Conservation (phyloP, 805 yeast species). For the Yarrowia hollandica region DNA sequence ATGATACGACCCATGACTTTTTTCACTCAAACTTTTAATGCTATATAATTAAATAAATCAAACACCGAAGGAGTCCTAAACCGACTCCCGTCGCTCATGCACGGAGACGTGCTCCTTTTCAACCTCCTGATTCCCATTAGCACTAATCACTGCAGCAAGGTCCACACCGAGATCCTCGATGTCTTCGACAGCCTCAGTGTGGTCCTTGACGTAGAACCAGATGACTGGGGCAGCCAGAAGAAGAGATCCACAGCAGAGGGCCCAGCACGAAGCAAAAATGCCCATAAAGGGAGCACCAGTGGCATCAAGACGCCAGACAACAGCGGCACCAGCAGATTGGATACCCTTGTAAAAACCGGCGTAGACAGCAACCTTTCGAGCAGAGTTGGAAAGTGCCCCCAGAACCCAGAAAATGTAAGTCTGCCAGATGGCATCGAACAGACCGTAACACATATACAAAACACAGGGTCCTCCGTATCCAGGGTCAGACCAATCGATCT, state of each 20-base stretch:
- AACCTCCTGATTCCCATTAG: not conserved
- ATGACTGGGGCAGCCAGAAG: conserved; percentile 52
- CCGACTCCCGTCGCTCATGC: conserved; percentile 9
- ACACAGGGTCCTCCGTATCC: conserved; percentile 59
- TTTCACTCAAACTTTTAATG: not conserved
- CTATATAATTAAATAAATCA: conserved; percentile 13
- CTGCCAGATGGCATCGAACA: conserved; percentile 61
- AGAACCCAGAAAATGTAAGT: conserved; percentile 57
- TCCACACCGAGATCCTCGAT: conserved; percentile 21
- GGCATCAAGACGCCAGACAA: conserved; percentile 60
- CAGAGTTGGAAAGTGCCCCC: conserved; percentile 59
- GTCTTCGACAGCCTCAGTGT: conserved; percentile 42
- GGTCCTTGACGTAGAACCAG: conserved; percentile 48
- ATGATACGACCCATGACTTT: too few relatives aligned
- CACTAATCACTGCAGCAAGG: not conserved
- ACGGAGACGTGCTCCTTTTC: conserved; percentile 5
- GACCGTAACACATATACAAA: conserved; percentile 62
- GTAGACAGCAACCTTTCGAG: conserved; percentile 55
- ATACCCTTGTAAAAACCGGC: conserved; percentile 65
- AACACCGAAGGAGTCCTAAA: not conserved
- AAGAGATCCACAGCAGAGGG: conserved; percentile 50
- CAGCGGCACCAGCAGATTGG: conserved; percentile 64
- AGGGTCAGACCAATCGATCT: conserved; percentile 51
- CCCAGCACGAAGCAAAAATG: conserved; percentile 56
- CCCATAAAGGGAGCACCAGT: conserved; percentile 43